Percentiles rank a stretch among this genome's conserved stretches.
Conservation (phyloP, 306 rosid species). For the Ochetophila trinervis region DNA sequence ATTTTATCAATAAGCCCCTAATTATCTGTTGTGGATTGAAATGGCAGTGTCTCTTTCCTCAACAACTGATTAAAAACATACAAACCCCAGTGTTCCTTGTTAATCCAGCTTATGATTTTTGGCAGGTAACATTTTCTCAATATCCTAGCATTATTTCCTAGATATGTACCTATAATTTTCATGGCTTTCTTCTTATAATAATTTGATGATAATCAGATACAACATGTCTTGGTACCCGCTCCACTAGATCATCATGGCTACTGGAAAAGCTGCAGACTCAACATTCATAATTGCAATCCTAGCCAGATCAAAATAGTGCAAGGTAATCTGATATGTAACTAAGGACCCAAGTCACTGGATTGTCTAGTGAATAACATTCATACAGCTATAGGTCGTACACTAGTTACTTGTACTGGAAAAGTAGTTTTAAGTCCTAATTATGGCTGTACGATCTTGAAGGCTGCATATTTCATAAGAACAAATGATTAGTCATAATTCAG, state of each 20-base stretch:
- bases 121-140: conserved; percentile 69
- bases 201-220: conserved; percentile 55
- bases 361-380: neutral
- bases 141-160: conserved; percentile 24
- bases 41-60: conserved; percentile 86
- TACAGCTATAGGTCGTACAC: neutral
- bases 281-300: conserved; percentile 52
- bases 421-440: neutral
- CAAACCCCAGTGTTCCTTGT: conserved; percentile 81
- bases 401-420: neutral
- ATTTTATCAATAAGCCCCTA: neutral
- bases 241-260: conserved; percentile 56
- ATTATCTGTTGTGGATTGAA: conserved; percentile 17
- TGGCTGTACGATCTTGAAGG: conserved; percentile 3
- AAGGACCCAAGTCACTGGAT: conserved; percentile 4
- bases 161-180: conserved; percentile 1
- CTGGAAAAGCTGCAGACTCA: conserved; percentile 75
- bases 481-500: neutral
- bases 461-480: neutral
- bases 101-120: conserved; percentile 87
- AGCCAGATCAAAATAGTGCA: conserved; percentile 55
- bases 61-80: conserved; percentile 53
- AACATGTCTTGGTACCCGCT: conserved; percentile 75
- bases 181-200: conserved; percentile 13
- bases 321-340: conserved; percentile 41